These are phyloP conservation scores for Sporothrix protearum DNA, from an alignment of 2,329 filamentous ascomycete genomes.

Conservation along the genomic window DNA sequence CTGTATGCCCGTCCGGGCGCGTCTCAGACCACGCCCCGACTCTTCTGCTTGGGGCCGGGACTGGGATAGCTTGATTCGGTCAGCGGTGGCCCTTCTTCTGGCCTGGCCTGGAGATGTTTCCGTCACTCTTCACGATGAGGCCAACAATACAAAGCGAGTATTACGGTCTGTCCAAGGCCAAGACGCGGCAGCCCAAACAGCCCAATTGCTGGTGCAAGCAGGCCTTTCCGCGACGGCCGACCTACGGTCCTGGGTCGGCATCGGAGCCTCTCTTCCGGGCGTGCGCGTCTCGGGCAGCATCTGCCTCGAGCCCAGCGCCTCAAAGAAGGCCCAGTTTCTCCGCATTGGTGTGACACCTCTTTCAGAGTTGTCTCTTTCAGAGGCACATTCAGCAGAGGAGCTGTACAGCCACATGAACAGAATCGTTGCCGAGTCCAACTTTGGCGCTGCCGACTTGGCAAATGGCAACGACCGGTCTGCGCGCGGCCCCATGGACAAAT, in stretches of 20 bases:
- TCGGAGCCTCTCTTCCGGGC: constrained; percentile 61
- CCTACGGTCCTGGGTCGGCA: constrained; percentile 61
- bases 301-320: constrained; percentile 66
- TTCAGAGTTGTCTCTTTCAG: constrained; percentile 53
- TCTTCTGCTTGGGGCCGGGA: constrained; percentile 46
- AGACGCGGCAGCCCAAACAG: constrained; percentile 36
- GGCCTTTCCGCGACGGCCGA: constrained; percentile 55
- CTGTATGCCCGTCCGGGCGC: constrained; percentile 84
- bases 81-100: constrained; percentile 63
- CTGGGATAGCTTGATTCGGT: constrained; percentile 61
- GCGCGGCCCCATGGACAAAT: constrained; percentile 38
- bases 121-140: constrained; percentile 56
- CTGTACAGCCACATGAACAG: constrained; percentile 77
- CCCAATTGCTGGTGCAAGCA: constrained; percentile 61
- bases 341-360: constrained; percentile 71
- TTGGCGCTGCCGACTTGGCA: constrained; percentile 56
- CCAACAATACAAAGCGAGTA: constrained; percentile 36
- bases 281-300: constrained; percentile 68
- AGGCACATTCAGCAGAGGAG: constrained; percentile 56
- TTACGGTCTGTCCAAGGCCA: neutral
- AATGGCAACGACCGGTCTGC: constrained; percentile 32
- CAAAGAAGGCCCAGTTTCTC: constrained; percentile 73
- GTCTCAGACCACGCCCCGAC: constrained; percentile 59
- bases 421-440: constrained; percentile 71
- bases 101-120: constrained; percentile 59